A percentile compares a stretch with the other conserved stretches of the same genome.
phyloP scores from a whole-genome alignment of 2,329 filamentous ascomycete species.

The Apiospora saccharicola region DNA sequence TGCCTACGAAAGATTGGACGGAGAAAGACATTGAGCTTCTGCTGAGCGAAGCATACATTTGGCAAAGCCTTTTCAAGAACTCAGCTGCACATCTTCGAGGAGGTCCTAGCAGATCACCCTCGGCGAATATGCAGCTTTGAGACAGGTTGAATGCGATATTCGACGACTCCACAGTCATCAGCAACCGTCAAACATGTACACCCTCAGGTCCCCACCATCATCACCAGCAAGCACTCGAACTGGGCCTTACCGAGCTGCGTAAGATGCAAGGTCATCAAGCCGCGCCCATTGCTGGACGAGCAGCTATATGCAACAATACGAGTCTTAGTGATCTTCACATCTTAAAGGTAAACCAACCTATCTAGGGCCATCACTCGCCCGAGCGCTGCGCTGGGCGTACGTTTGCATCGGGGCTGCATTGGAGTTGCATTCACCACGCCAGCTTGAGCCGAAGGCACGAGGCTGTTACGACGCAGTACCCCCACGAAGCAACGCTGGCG shows the following conservation, averaged over 20 bases:
- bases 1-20: slow-evolving; percentile 93
- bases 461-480: not conserved
- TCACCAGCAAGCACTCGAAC: not conserved
- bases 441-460: not conserved
- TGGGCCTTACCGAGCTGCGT: not conserved
- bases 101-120: slow-evolving; percentile 49
- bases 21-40: slow-evolving; percentile 98
- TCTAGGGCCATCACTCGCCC: no score
- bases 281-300: not conserved
- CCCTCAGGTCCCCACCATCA: not conserved
- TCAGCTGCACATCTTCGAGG: slow-evolving; percentile 86
- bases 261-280: not conserved
- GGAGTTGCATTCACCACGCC: not conserved
- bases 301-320: not conserved
- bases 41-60: slow-evolving; percentile 96
- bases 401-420: no score
- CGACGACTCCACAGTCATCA: not conserved
- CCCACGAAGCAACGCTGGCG: not conserved
- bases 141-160: not conserved
- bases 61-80: slow-evolving; percentile 96
- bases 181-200: not conserved
- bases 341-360: not conserved
- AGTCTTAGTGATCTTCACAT: not conserved
- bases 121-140: slow-evolving; percentile 50
- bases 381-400: not conserved